Evolutionary conservation across 805 yeast species (phyloP).

Genomic region (Pichia phayaonensis): DNA sequence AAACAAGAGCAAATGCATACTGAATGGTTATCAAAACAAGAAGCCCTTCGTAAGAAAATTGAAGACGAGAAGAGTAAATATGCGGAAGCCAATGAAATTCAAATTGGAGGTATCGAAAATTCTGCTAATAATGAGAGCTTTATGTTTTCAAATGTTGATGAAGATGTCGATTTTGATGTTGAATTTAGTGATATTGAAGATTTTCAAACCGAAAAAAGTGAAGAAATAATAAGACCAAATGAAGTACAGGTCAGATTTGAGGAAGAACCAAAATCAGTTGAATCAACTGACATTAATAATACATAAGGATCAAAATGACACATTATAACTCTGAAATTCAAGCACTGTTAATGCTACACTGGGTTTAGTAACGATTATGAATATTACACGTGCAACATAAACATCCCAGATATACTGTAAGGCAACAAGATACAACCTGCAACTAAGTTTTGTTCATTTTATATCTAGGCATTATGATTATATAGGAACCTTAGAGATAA

Average conservation of each 20-base stretch:
- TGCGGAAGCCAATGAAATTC: conserved; percentile 15
- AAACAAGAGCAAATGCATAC: conserved; percentile 22
- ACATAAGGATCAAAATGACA: background rate
- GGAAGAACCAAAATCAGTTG: background rate
- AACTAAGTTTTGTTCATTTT: no score
- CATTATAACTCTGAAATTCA: no score
- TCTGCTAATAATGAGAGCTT: background rate
- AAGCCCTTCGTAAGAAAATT: conserved; percentile 22
- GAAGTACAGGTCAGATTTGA: conserved; percentile 1
- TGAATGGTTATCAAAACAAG: conserved; percentile 20
- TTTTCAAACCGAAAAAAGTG: conserved; percentile 1
- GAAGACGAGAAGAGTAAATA: conserved; percentile 16
- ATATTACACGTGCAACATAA: background rate
- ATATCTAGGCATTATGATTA: no score
- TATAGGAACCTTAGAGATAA: no score
- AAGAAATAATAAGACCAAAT: background rate
- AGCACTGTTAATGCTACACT: no score
- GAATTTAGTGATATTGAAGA: conserved; percentile 20
- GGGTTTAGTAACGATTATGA: background rate
- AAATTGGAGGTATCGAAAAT: conserved; percentile 13
- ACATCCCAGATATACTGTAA: no score
- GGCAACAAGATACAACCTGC: no score
- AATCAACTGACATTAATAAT: background rate
- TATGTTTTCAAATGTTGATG: conserved; percentile 15
- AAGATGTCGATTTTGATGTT: conserved; percentile 26